Base-by-base conservation (phyloP, 805 yeast genomes). In the Suhomyces sp. region DNA sequence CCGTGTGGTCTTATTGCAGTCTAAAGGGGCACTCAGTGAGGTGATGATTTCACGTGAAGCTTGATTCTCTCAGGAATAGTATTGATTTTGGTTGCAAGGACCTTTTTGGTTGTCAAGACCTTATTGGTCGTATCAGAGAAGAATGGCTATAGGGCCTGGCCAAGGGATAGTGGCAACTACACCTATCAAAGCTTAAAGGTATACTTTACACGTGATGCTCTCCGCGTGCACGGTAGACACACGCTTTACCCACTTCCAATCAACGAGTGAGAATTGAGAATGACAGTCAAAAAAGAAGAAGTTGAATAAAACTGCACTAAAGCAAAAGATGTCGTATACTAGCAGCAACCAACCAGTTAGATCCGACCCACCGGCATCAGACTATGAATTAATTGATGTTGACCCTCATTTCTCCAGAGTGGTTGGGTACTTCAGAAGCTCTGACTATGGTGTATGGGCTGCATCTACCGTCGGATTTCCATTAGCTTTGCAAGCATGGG, bases 361-460 rank as follows among this genome's bases (percentile, higher is more conserved):
- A 67, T 61, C 68, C 13, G 68, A 66, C 10, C 69, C 74, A 22
- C 65, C 70, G 22, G 50, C 50, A 19, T 46, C 73, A 37, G 78
- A 75, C 61, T 75, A 73, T 58, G 79, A 75, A 61, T 62, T 75
- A 50, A 89, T 89, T 60, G 96, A 89, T 65, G 76, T 80, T 48
- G 96, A 89, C 66, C 96, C 96, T 27, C 83, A 83, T 57, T 87
- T 89, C 71, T 63, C 67, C 37, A 78, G 88, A 53, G 96, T 89
- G 27, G 84, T 89, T 12, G 72, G 82, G 44, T 89, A 85, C 72
- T 81, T 88, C 72, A 79, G 96, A 65, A 67, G 80, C 19, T 74
- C 85, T 12, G 96, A 89, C 71, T 81, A 80, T 60, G 78, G 75
- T 6, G 66, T 75, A 17, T 74, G 78, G 78, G 78, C 71, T 5